Evolutionary conservation across 1,139 yeast species (phyloP), one percentile per base, ranked within the genome.

Genomic region (Zygoascus sp.): DNA sequence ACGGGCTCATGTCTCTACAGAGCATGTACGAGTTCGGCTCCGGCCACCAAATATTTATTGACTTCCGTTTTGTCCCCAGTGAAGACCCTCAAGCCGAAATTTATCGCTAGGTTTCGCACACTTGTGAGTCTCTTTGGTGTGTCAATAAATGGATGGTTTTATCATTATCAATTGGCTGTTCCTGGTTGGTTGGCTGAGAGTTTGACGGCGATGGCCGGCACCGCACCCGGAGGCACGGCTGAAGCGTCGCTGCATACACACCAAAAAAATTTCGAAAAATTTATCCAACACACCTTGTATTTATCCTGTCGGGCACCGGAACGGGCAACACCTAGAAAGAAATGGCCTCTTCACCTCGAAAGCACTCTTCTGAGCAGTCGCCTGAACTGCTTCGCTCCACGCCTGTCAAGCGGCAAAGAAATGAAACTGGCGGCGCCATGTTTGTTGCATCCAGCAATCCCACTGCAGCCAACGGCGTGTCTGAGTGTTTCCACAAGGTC

Each of bases 401-500:
- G n/a, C 50, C 51, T 22, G 35, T 42, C 40, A 49, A 45, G 35
- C 46, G 49, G 28, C 39, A 23, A 25, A 27, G 49, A 39, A 38
- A 34, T 25, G 38, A 48, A n/a, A 19, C 40, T n/a, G 39, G 39
- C 10, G 28, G 35, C 27, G 40, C 40, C 5, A 11, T 32, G 11
- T 42, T 42, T 28, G 32, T 35, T 11, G 22, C 45, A 3, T 13
- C 36, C 20, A 22, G 32, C 22, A 69, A 67, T 52, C 70, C 70
- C 9, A 47, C 62, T 16, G 60, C 59, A 45, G 50, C 50, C 16
- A 60, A 62, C 32, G 73, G 73, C 7, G 44, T 68, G 13, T 66
- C 75, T 11, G 65, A 81, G 62, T 84, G 95, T 62, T 87, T 85
- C 69, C 81, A 79, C 57, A 72, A 68, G 39, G 77, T 83, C 47